These are phyloP conservation scores for Ustulina deusta DNA, from an alignment of 2,329 filamentous ascomycete species.

Conservation along the genomic window DNA sequence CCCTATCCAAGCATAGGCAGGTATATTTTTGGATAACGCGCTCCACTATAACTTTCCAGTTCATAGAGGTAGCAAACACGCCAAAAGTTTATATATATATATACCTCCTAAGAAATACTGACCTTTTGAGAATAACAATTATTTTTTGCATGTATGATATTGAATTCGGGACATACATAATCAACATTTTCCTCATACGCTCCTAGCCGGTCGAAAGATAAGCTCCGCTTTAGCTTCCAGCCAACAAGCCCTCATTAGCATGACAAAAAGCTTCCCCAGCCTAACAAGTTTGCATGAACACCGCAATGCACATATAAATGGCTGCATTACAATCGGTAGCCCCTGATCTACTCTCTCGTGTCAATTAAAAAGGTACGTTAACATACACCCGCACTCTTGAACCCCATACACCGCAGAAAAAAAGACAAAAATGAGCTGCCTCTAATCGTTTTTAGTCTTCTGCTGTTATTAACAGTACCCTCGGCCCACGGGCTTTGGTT, in stretches of 20 bases:
- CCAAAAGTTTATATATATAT: too few relatives aligned
- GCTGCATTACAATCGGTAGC: conserved; percentile 7
- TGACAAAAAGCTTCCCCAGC: conserved; percentile 13
- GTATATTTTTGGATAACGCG: too few relatives aligned
- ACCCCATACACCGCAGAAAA: conserved; percentile 9
- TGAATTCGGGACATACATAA: too few relatives aligned
- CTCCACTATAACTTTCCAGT: too few relatives aligned
- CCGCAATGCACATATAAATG: conserved; percentile 19
- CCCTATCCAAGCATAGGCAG: too few relatives aligned
- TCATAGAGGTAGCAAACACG: too few relatives aligned
- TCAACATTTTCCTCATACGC: too few relatives aligned
- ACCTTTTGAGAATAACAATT: too few relatives aligned
- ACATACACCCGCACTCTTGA: conserved; percentile 11
- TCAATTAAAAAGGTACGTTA: conserved; percentile 21
- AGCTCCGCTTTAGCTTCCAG: conserved; percentile 16
- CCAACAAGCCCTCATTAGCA: too few relatives aligned
- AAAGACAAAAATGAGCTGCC: conserved; percentile 15
- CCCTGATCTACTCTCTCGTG: conserved; percentile 8
- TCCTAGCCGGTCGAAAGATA: background rate
- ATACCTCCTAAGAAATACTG: too few relatives aligned
- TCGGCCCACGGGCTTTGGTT: background rate
- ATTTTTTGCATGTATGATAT: too few relatives aligned
- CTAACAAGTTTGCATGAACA: conserved; percentile 12
- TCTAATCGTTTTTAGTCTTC: background rate
- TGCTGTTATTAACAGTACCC: conserved; percentile 10